phyloP scores from a whole-genome alignment of 1,284 basidiomycete genomes.

The Sparassis latifolia region DNA sequence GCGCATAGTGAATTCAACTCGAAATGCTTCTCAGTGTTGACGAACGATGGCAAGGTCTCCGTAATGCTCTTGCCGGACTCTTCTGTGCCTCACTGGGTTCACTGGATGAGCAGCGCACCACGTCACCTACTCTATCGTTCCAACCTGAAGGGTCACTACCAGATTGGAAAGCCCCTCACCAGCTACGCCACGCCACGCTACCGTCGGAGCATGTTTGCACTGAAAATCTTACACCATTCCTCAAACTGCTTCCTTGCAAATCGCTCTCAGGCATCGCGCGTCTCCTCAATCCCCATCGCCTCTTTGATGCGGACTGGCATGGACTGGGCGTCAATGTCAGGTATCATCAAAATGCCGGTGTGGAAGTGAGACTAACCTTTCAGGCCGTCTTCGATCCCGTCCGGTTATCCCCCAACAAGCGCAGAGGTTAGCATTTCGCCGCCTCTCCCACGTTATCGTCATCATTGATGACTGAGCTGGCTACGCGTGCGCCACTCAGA shows the following conservation, averaged over 20 bases:
- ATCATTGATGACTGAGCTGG: background rate
- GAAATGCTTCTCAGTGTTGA: slow-evolving; percentile 48
- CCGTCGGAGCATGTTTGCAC: slow-evolving; percentile 89
- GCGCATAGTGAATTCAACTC: background rate
- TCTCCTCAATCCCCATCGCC: slow-evolving; percentile 78
- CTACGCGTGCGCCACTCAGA: slow-evolving; percentile 38
- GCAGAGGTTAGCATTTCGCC: slow-evolving; percentile 44
- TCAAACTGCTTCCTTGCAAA: slow-evolving; percentile 93
- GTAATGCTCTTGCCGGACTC: slow-evolving; percentile 85
- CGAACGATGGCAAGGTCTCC: slow-evolving; percentile 76
- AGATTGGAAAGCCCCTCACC: slow-evolving; percentile 41
- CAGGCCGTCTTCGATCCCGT: slow-evolving; percentile 82
- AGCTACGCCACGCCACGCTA: slow-evolving; percentile 69
- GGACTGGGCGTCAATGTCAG: slow-evolving; percentile 76
- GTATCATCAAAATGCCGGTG: slow-evolving; percentile 45
- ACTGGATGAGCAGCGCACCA: slow-evolving; percentile 66
- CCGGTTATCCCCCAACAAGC: slow-evolving; percentile 39
- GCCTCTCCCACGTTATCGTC: background rate
- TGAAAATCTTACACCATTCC: slow-evolving; percentile 93
- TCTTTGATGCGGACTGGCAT: slow-evolving; percentile 89
- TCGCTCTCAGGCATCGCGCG: slow-evolving; percentile 83
- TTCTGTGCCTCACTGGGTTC: slow-evolving; percentile 91
- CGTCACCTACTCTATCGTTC: slow-evolving; percentile 54
- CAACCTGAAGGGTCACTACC: slow-evolving; percentile 53
- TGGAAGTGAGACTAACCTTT: slow-evolving; percentile 71